Percentiles rank a stretch among this genome's conserved stretches.
These are phyloP conservation scores for Pachyrhizus erosus DNA, from an alignment of 306 rosid species.

Conservation along the genomic window DNA sequence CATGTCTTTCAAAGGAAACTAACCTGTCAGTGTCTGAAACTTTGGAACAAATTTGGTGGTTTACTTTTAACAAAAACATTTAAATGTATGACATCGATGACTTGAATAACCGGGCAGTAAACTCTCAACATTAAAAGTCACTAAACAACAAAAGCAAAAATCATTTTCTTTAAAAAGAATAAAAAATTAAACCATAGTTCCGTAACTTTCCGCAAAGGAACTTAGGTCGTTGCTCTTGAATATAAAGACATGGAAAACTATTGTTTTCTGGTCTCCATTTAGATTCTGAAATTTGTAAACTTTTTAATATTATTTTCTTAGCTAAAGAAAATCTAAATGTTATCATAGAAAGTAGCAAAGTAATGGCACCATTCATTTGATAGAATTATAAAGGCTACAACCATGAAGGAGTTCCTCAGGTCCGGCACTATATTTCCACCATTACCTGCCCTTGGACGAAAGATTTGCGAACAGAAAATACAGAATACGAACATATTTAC, in stretches of 20 bases:
- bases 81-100: no score
- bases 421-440: background rate
- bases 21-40: no score
- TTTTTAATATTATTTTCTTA: background rate
- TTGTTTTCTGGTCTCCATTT: background rate
- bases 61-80: no score
- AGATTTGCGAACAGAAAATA: background rate
- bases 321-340: background rate
- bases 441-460: background rate
- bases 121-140: no score
- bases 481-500: slow-evolving; percentile 21
- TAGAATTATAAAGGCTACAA: background rate
- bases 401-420: background rate
- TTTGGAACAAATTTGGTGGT: no score
- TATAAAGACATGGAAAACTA: background rate
- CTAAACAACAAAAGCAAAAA: no score
- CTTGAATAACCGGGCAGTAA: no score
- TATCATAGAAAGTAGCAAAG: background rate
- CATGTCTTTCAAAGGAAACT: no score
- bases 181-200: no score
- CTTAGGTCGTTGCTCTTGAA: background rate
- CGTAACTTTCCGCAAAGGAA: background rate
- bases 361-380: background rate
- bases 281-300: background rate
- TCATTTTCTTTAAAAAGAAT: no score